Percentiles rank a stretch among this genome's conserved stretches.
These are phyloP conservation scores for Alternaria sp. DNA, from an alignment of 2,329 filamentous ascomycete genomes.

Conservation along the genomic window DNA sequence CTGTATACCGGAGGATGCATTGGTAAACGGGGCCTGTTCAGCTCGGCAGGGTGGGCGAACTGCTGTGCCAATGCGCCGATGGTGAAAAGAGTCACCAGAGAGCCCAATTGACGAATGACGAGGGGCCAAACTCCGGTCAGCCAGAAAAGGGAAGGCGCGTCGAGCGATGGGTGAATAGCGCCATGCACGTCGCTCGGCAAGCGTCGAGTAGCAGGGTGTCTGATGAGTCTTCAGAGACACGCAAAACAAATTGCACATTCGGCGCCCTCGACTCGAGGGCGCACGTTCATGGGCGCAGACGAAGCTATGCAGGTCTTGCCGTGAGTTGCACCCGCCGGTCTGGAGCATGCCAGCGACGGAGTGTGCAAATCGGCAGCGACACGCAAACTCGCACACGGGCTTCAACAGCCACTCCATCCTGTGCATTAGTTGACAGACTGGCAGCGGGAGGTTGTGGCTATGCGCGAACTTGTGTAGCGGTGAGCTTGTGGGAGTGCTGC, in stretches of 20 bases:
- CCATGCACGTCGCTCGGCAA: slow-evolving; percentile 30
- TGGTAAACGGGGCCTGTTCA: slow-evolving; percentile 24
- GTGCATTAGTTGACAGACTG: slow-evolving; percentile 21
- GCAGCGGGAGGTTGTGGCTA: slow-evolving; percentile 31
- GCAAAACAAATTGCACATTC: slow-evolving; percentile 15
- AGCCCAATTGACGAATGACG: slow-evolving; percentile 35
- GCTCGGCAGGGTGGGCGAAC: slow-evolving; percentile 40
- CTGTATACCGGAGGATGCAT: slow-evolving; percentile 5
- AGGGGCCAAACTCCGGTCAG: slow-evolving; percentile 42
- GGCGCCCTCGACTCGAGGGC: slow-evolving; percentile 20
- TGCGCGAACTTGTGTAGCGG: slow-evolving; percentile 33
- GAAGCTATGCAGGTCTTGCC: slow-evolving; percentile 2
- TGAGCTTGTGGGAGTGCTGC: slow-evolving; percentile 34
- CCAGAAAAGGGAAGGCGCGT: slow-evolving; percentile 37
- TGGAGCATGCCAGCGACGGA: slow-evolving; percentile 10
- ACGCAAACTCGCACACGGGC: slow-evolving; percentile 17
- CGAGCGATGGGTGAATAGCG: slow-evolving; percentile 34
- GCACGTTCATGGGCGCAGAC: slow-evolving; percentile 23
- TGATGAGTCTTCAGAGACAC: slow-evolving; percentile 33
- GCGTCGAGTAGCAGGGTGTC: slow-evolving; percentile 22
- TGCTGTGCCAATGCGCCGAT: slow-evolving; percentile 27
- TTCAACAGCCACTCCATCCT: slow-evolving; percentile 24
- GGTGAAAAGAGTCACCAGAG: slow-evolving; percentile 15
- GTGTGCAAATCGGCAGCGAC: slow-evolving; percentile 13
- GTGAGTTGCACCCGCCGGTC: slow-evolving; percentile 22